A percentile compares a stretch with the other conserved stretches of the same genome.
These are phyloP conservation scores for Petunia hybrid DNA, from an alignment of 305 asterid genomes.

Conservation along the genomic window DNA sequence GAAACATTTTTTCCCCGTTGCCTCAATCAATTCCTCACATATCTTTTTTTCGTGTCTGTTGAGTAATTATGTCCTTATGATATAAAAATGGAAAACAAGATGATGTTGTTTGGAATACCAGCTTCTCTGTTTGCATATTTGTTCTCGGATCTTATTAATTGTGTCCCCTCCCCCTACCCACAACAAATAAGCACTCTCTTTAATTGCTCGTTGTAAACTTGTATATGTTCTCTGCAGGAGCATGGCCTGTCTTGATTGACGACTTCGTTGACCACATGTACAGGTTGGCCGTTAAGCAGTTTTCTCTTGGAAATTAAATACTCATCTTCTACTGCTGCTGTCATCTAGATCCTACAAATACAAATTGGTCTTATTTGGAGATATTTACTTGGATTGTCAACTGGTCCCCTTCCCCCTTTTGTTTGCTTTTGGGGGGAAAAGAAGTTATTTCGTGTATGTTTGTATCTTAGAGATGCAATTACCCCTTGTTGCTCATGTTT, in stretches of 20 bases:
- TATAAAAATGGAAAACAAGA: background rate
- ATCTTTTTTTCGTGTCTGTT: background rate
- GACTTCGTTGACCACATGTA: conserved; percentile 97
- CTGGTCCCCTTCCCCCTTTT: background rate
- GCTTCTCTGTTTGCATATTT: background rate
- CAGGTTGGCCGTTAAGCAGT: conserved; percentile 55
- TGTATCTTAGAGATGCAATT: conserved; percentile 24
- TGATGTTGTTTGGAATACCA: background rate
- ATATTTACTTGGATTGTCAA: background rate
- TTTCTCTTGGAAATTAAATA: background rate
- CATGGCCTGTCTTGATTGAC: conserved; percentile 96
- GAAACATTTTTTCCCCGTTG: background rate
- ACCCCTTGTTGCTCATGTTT: conserved; percentile 7
- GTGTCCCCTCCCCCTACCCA: background rate
- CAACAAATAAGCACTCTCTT: background rate
- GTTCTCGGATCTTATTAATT: background rate
- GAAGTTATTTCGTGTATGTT: background rate
- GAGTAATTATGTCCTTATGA: background rate
- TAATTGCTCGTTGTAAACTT: background rate
- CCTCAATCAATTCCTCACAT: background rate
- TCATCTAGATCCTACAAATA: background rate
- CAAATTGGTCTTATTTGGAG: background rate
- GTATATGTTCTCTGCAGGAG: conserved; percentile 60
- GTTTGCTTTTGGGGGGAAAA: background rate
- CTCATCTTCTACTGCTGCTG: background rate